Conservation (phyloP, 2,329 filamentous ascomycete genomes). For the Aspergillus sojae region DNA sequence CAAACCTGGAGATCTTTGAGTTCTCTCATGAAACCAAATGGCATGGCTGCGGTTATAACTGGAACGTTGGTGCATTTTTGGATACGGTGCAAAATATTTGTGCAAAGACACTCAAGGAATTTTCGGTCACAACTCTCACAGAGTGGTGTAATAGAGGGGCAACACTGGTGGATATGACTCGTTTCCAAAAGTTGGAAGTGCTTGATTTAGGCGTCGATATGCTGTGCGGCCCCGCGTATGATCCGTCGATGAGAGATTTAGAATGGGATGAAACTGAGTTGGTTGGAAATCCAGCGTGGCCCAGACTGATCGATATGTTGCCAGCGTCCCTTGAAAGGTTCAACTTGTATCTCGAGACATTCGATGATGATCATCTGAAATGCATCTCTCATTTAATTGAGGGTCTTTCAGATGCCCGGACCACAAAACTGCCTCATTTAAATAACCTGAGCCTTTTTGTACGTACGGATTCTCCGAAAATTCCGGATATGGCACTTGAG, state of each 20-base stretch:
- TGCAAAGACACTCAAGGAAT: conserved; percentile 4
- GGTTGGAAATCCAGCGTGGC: conserved; percentile 4
- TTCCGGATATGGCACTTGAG: conserved; percentile 4
- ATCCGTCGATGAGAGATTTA: conserved; percentile 9
- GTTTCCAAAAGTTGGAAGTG: conserved; percentile 2
- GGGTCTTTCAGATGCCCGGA: conserved; percentile 4
- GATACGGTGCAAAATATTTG: conserved; percentile 4
- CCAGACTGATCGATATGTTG: conserved; percentile 8
- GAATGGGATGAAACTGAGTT: conserved; percentile 3
- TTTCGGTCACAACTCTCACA: conserved; percentile 1
- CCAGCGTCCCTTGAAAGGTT: conserved; percentile 9
- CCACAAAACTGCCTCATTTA: conserved; percentile 4
- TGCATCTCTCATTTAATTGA: conserved; percentile 9
- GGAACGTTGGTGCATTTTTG: conserved; percentile 6
- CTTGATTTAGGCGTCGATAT: conserved; percentile 8
- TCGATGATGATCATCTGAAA: conserved; percentile 2
- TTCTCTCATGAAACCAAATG: conserved; percentile 11
- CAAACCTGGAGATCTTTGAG: conserved; percentile 9
- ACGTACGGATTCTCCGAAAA: background rate
- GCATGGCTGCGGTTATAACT: conserved; percentile 9
- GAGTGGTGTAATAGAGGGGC: background rate
- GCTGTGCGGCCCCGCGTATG: conserved; percentile 4
- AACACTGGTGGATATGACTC: conserved; percentile 9
- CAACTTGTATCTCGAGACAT: background rate
- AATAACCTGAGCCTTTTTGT: conserved; percentile 4